A percentile compares a stretch with the other conserved stretches of the same genome.
phyloP scores from a whole-genome alignment of 1,139 yeast species.

The Yamadazyma taylorii region DNA sequence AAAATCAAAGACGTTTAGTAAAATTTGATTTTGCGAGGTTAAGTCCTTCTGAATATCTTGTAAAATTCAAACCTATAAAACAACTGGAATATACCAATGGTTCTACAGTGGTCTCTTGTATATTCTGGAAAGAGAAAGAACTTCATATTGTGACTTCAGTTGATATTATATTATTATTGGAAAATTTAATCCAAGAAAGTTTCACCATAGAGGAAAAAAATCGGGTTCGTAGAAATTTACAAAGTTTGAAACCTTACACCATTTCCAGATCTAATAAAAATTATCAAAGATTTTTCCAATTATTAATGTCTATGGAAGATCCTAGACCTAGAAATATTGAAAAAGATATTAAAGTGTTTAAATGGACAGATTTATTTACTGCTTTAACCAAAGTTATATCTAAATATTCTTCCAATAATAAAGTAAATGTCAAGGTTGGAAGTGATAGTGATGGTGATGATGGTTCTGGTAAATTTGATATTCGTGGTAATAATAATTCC shows the following conservation, averaged over 20 bases:
- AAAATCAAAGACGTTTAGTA: conserved; percentile 36
- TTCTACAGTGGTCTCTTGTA: conserved; percentile 53
- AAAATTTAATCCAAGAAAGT: conserved; percentile 54
- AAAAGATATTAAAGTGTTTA: conserved; percentile 69
- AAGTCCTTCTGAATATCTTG: conserved; percentile 22
- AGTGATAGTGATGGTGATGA: conserved; percentile 3
- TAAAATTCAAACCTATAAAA: conserved; percentile 26
- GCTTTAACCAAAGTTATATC: conserved; percentile 64
- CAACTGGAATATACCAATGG: conserved; percentile 24
- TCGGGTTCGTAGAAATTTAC: conserved; percentile 66
- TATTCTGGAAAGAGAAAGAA: conserved; percentile 55
- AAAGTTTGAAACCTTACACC: conserved; percentile 63
- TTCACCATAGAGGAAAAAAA: conserved; percentile 71
- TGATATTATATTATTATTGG: conserved; percentile 60
- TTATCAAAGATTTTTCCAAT: conserved; percentile 49
- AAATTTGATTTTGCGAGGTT: conserved; percentile 29
- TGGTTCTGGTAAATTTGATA: neutral
- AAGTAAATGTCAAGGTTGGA: conserved; percentile 5
- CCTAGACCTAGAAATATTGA: conserved; percentile 75
- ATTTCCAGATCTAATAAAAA: conserved; percentile 51
- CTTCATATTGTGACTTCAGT: conserved; percentile 63
- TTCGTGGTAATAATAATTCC: neutral
- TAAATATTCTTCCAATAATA: conserved; percentile 44
- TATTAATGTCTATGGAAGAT: conserved; percentile 62
- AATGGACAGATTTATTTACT: conserved; percentile 53